Percentiles rank a stretch among this genome's conserved stretches.
These are phyloP conservation scores for Alternaria burnsii DNA, from an alignment of 2,329 filamentous ascomycete genomes.

Conservation along the genomic window DNA sequence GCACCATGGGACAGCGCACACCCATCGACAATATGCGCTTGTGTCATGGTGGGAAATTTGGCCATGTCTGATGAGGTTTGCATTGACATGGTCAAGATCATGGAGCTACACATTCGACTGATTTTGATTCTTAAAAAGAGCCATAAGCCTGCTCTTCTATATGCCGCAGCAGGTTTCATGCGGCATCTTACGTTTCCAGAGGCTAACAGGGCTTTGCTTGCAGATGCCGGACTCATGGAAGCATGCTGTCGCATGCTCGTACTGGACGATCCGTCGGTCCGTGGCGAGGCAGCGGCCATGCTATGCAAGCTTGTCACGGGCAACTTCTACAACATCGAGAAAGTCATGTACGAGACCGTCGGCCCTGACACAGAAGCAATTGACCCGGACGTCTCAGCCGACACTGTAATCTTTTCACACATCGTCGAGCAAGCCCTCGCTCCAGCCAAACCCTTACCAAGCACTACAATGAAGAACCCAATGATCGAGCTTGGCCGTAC, in stretches of 20 bases:
- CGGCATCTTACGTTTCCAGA: slow-evolving; percentile 50
- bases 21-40: slow-evolving; percentile 46
- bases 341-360: slow-evolving; percentile 35
- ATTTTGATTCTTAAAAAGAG: slow-evolving; percentile 37
- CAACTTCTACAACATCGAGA: slow-evolving; percentile 43
- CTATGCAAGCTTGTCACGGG: slow-evolving; percentile 46
- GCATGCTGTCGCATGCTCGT: slow-evolving; percentile 41
- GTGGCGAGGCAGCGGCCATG: slow-evolving; percentile 47
- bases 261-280: slow-evolving; percentile 41
- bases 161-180: slow-evolving; percentile 48
- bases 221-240: slow-evolving; percentile 43
- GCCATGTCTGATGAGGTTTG: slow-evolving; percentile 48
- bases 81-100: slow-evolving; percentile 46
- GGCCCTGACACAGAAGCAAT: slow-evolving; percentile 22
- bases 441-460: slow-evolving; percentile 44
- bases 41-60: slow-evolving; percentile 51
- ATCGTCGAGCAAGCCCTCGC: slow-evolving; percentile 42
- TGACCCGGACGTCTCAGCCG: slow-evolving; percentile 24
- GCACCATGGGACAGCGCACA: slow-evolving; percentile 21
- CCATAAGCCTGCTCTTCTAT: slow-evolving; percentile 43
- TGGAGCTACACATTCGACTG: slow-evolving; percentile 42
- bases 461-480: slow-evolving; percentile 51
- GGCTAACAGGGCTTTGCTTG: slow-evolving; percentile 40
- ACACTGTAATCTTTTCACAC: slow-evolving; percentile 38
- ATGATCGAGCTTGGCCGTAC: slow-evolving; percentile 45